These are phyloP conservation scores for Phragmites australis DNA, from an alignment of 176 grass and related monocot species.

Conservation along the genomic window DNA sequence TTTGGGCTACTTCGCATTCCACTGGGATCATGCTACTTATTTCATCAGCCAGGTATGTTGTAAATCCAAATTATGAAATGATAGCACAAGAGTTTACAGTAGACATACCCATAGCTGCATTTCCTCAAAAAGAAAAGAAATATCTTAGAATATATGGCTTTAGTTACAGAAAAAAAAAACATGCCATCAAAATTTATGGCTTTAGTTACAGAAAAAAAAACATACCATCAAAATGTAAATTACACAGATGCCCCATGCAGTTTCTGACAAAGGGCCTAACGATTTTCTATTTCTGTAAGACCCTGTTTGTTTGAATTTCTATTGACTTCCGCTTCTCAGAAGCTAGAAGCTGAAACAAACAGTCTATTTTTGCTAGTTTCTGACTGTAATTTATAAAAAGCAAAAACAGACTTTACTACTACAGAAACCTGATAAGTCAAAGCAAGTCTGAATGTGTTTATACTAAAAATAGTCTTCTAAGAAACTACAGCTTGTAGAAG, in stretches of 20 bases:
- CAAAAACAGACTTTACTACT: no score
- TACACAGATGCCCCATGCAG: no score
- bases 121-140: background rate
- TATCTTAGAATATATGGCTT: background rate
- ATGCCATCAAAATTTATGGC: background rate
- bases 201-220: background rate
- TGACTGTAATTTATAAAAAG: no score
- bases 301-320: no score
- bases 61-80: background rate
- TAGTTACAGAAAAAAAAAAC: background rate
- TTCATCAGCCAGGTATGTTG: slow-evolving; percentile 60
- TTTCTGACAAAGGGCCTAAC: background rate
- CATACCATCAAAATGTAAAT: background rate
- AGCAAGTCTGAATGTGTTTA: no score
- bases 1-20: slow-evolving; percentile 73
- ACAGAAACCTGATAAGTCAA: no score
- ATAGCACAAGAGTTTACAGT: background rate
- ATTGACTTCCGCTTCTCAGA: no score
- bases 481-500: no score
- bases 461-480: no score
- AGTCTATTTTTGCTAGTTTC: no score
- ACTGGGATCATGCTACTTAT: slow-evolving; percentile 64
- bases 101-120: background rate
- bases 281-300: no score
- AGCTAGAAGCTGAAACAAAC: no score